These are phyloP conservation scores for Petunia axillaris DNA, from an alignment of 257 asterid genomes.

Conservation along the genomic window DNA sequence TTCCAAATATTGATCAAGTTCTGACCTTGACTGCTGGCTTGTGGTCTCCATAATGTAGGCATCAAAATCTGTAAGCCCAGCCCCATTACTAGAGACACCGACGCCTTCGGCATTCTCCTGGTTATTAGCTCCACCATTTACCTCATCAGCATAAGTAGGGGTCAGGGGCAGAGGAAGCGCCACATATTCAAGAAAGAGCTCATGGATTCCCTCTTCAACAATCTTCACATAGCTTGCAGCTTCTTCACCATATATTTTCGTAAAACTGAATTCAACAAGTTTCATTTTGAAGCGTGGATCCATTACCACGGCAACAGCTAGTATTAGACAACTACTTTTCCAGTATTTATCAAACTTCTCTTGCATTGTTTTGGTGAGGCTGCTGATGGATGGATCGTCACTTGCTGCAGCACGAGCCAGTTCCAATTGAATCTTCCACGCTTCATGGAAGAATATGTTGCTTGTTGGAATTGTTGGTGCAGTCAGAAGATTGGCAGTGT, in stretches of 20 bases:
- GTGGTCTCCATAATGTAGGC: conserved; percentile 75
- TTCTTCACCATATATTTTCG: conserved; percentile 80
- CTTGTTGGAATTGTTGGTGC: conserved; percentile 63
- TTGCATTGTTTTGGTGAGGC: conserved; percentile 71
- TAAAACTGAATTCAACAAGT: conserved; percentile 84
- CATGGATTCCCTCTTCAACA: conserved; percentile 87
- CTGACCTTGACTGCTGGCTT: conserved; percentile 74
- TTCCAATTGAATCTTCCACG: conserved; percentile 94
- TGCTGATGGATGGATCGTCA: conserved; percentile 64
- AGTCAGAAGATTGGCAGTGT: conserved; percentile 72
- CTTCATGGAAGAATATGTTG: conserved; percentile 88
- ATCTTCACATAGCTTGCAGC: conserved; percentile 57
- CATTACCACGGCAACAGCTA: conserved; percentile 91
- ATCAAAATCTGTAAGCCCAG: conserved; percentile 79
- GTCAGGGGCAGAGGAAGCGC: conserved; percentile 68
- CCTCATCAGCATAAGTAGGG: conserved; percentile 58
- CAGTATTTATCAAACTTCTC: conserved; percentile 82
- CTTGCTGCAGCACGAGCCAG: conserved; percentile 68
- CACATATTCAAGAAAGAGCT: conserved; percentile 76
- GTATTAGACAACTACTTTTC: conserved; percentile 73
- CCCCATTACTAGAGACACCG: conserved; percentile 52
- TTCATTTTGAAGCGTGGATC: conserved; percentile 97
- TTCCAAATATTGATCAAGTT: conserved; percentile 90
- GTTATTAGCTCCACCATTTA: conserved; percentile 47
- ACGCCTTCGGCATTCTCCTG: conserved; percentile 53